Percentiles rank a stretch among this genome's conserved stretches.
phyloP scores from a whole-genome alignment of 148 eudicot genomes.

The Amaranthus hypochondriacus region DNA sequence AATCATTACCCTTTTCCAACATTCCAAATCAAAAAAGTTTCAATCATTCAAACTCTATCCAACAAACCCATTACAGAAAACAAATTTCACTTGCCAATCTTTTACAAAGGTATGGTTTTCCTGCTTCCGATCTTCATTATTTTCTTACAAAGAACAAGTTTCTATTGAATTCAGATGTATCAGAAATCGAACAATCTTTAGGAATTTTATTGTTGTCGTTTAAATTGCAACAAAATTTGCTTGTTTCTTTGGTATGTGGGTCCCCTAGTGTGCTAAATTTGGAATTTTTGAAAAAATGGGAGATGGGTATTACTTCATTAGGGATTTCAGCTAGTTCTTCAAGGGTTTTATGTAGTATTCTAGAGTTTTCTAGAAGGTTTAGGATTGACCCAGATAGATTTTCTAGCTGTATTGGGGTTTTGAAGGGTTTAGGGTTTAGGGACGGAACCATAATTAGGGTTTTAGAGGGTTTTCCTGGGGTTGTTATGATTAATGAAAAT shows the following conservation, averaged over 20 bases:
- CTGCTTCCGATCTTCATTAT: constrained; percentile 35
- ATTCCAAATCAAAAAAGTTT: constrained; percentile 14
- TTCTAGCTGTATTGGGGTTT: constrained; percentile 33
- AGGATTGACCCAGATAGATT: constrained; percentile 40
- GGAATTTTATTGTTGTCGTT: constrained; percentile 42
- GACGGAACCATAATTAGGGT: constrained; percentile 48
- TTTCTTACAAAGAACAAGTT: constrained; percentile 49
- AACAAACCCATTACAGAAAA: constrained; percentile 35
- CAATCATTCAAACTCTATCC: constrained; percentile 18
- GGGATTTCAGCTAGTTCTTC: constrained; percentile 23
- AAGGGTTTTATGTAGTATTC: constrained; percentile 33
- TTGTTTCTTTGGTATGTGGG: constrained; percentile 38
- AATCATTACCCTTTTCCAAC: constrained; percentile 17
- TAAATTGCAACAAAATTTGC: constrained; percentile 40
- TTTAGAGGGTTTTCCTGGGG: constrained; percentile 54
- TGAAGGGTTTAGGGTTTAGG: constrained; percentile 62
- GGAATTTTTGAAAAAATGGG: constrained; percentile 68
- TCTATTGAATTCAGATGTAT: constrained; percentile 33
- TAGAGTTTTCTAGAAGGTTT: constrained; percentile 52
- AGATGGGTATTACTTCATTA: constrained; percentile 29
- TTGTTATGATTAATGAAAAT: constrained; percentile 41
- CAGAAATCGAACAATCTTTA: constrained; percentile 50
- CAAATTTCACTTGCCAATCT: constrained; percentile 44
- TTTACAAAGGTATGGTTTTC: constrained; percentile 65
- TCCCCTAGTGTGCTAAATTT: constrained; percentile 59